A percentile compares a stretch with the other conserved stretches of the same genome.
Conservation (phyloP, 108 stramenopile genomes). For the Skeletonema tropicum region DNA sequence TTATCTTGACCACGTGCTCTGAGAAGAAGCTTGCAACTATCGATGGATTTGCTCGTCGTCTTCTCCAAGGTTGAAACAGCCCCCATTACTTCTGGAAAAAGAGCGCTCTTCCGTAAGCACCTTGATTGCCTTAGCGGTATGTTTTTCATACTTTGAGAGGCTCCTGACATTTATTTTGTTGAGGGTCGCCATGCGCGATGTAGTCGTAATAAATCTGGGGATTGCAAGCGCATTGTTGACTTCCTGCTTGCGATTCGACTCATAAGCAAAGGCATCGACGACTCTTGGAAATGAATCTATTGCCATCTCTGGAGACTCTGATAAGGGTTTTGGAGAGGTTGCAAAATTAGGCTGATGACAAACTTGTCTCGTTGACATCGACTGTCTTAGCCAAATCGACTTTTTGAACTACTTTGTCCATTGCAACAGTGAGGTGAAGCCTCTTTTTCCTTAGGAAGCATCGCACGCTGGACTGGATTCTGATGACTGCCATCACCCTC, state of each 20-base stretch:
- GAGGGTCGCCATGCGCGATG: background rate
- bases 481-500: conserved; percentile 37
- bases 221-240: background rate
- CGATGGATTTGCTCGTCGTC: conserved; percentile 67
- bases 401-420: background rate
- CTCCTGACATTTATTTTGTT: conserved; percentile 13
- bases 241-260: background rate
- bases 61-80: conserved; percentile 71
- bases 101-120: conserved; percentile 66
- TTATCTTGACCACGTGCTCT: conserved; percentile 62
- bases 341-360: background rate
- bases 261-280: background rate
- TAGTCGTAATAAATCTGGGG: background rate
- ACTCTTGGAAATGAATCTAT: conserved; percentile 21
- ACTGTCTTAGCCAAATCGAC: background rate
- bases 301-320: conserved; percentile 35
- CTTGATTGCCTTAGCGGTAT: conserved; percentile 53
- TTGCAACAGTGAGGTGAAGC: background rate
- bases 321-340: background rate
- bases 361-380: background rate
- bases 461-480: conserved; percentile 55
- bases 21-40: conserved; percentile 75
- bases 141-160: conserved; percentile 17
- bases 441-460: conserved; percentile 12
- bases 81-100: conserved; percentile 73